Percentiles rank a stretch among this genome's conserved stretches.
Conservation (phyloP, 129 eudicot species). For the Chrysanthemum makinoi region DNA sequence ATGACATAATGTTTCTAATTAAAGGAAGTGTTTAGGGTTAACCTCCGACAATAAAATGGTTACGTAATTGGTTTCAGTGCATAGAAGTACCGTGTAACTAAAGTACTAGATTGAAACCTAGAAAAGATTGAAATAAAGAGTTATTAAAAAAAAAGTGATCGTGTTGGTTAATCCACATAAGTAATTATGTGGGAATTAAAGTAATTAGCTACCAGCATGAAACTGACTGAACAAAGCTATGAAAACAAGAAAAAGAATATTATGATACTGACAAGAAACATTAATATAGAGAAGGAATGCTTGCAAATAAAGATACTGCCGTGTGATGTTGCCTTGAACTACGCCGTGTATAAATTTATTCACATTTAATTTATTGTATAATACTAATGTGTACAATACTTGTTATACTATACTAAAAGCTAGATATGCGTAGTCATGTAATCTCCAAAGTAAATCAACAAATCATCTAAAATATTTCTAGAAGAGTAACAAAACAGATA, state of each 20-base stretch:
- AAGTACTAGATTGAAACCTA: background rate
- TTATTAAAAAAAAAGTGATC: background rate
- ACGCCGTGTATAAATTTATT: conserved; percentile 31
- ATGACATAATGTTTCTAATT: too few relatives aligned
- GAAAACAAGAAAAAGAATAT: conserved; percentile 9
- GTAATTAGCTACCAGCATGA: background rate
- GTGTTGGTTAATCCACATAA: conserved; percentile 19
- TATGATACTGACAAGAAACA: conserved; percentile 32
- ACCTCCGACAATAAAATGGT: too few relatives aligned
- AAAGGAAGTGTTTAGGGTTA: too few relatives aligned
- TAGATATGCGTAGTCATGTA: too few relatives aligned
- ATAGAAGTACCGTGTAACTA: too few relatives aligned
- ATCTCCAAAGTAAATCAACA: too few relatives aligned
- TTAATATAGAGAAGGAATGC: conserved; percentile 46
- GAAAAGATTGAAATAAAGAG: background rate
- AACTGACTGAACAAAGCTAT: background rate
- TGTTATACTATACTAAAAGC: too few relatives aligned
- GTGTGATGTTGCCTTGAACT: conserved; percentile 32
- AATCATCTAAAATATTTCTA: too few relatives aligned
- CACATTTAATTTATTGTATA: background rate
- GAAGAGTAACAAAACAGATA: too few relatives aligned
- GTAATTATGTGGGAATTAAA: conserved; percentile 3
- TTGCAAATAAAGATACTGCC: conserved; percentile 38
- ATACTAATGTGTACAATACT: too few relatives aligned
- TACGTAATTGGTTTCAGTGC: too few relatives aligned